phyloP scores from a whole-genome alignment of 2,329 filamentous ascomycete genomes.

The Calonectria montana region DNA sequence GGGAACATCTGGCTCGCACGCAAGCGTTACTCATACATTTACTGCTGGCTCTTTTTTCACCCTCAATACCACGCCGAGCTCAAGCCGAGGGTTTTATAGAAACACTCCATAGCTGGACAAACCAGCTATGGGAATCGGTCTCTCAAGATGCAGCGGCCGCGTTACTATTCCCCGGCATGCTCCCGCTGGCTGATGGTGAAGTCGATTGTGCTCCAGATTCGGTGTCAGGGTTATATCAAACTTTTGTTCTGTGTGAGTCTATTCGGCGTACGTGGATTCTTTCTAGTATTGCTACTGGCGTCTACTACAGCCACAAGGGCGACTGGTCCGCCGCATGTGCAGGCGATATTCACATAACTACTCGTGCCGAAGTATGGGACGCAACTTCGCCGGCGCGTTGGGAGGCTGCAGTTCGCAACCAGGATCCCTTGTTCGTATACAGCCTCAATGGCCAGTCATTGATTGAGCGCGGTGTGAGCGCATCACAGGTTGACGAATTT shows the following conservation, averaged over 20 bases:
- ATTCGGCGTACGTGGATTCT: background rate
- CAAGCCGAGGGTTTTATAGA: background rate
- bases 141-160: background rate
- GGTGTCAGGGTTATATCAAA: background rate
- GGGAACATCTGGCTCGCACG: background rate
- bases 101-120: background rate
- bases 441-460: slow-evolving; percentile 5
- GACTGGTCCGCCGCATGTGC: background rate
- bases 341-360: background rate
- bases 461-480: background rate
- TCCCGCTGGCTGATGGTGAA: background rate
- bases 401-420: background rate
- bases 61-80: background rate
- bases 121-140: background rate
- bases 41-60: background rate
- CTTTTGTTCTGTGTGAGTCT: background rate
- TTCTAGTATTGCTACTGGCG: background rate
- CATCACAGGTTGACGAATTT: slow-evolving; percentile 16
- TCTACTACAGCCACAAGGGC: background rate
- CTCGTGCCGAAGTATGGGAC: background rate
- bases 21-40: background rate
- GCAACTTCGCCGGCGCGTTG: background rate
- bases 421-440: slow-evolving; percentile 1
- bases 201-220: background rate
- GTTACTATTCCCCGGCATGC: background rate